phyloP scores from a whole-genome alignment of 2,329 filamentous ascomycete genomes.

The Diplocarpon rosae region DNA sequence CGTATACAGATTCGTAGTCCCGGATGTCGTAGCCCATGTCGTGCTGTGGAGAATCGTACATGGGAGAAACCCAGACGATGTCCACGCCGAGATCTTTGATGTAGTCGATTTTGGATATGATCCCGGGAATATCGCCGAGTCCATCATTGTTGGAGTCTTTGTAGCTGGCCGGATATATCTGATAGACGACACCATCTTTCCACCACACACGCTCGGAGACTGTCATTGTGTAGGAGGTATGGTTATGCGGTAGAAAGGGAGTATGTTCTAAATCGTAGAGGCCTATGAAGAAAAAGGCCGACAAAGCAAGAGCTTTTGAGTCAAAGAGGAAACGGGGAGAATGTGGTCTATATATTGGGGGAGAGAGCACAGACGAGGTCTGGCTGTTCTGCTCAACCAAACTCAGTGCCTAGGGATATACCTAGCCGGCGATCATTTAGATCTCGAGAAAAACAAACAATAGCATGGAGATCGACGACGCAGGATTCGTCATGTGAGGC shows the following conservation, averaged over 20 bases:
- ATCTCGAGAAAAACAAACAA: no score
- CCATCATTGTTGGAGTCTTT: conserved; percentile 48
- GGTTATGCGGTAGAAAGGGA: no score
- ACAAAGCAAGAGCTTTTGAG: no score
- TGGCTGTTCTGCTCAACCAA: no score
- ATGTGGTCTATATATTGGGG: no score
- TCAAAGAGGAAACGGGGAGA: no score
- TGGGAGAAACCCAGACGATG: conserved; percentile 56
- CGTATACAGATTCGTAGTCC: conserved; percentile 55
- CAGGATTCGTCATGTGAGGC: no score
- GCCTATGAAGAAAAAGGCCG: neutral
- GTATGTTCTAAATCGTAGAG: neutral
- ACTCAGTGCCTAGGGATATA: no score
- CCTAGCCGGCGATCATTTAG: no score
- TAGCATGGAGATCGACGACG: no score
- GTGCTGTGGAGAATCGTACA: conserved; percentile 51
- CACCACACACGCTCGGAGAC: conserved; percentile 33
- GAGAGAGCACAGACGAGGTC: no score
- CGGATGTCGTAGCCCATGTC: conserved; percentile 64
- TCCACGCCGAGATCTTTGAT: conserved; percentile 49
- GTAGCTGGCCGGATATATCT: conserved; percentile 47
- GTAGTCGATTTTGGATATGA: conserved; percentile 51
- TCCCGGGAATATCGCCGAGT: conserved; percentile 49
- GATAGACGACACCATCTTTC: conserved; percentile 46
- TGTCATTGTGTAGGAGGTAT: neutral